Percentiles rank a stretch among this genome's conserved stretches.
These are phyloP conservation scores for Plantago elongata DNA, from an alignment of 257 asterid genomes.

Conservation along the genomic window DNA sequence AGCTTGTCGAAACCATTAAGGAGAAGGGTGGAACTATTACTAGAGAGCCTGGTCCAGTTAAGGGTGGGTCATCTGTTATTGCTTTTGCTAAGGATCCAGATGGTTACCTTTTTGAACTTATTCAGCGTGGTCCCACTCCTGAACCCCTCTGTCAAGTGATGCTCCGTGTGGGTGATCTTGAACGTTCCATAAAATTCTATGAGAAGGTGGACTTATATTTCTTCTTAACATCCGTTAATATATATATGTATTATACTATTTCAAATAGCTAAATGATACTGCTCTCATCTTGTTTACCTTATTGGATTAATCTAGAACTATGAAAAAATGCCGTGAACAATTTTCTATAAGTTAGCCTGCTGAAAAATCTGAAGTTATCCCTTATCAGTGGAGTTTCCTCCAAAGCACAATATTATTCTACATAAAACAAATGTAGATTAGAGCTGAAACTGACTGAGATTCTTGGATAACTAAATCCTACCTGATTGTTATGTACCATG, in stretches of 20 bases:
- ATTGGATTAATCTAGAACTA: no score
- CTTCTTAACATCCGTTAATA: background rate
- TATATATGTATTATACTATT: background rate
- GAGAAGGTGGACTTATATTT: constrained; percentile 57
- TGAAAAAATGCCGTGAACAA: no score
- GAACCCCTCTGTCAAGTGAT: constrained; percentile 99
- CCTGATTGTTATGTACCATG: no score
- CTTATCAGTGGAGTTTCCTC: no score
- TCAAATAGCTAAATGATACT: no score
- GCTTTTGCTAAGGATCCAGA: constrained; percentile 98
- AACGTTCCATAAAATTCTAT: constrained; percentile 88
- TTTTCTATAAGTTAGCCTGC: no score
- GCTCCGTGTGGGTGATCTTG: constrained; percentile 99
- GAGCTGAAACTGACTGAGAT: no score
- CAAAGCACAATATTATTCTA: no score
- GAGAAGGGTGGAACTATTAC: constrained; percentile 92
- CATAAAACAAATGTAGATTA: no score
- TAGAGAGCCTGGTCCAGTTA: constrained; percentile 97
- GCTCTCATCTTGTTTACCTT: no score
- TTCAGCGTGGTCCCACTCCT: constrained; percentile 87
- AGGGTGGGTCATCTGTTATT: constrained; percentile 85
- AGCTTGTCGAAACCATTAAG: constrained; percentile 73
- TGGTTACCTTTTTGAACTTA: constrained; percentile 87
- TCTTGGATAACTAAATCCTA: no score
- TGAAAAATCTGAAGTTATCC: no score